These are phyloP conservation scores for Suillus subaureus DNA, from an alignment of 768 basidiomycete species.

Conservation along the genomic window DNA sequence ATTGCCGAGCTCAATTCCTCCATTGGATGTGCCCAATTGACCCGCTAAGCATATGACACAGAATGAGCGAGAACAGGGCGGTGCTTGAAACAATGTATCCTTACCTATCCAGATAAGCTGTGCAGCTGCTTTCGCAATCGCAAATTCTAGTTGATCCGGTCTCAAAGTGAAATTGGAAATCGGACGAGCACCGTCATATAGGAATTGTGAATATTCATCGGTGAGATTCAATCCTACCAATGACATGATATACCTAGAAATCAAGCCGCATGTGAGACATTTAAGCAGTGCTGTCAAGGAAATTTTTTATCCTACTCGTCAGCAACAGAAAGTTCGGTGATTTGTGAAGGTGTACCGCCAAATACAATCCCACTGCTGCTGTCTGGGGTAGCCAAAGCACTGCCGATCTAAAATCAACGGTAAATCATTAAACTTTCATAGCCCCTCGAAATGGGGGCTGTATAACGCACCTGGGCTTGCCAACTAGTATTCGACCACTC, in stretches of 20 bases:
- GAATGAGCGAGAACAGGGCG: background rate
- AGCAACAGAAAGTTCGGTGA: background rate
- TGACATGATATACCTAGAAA: constrained; percentile 6
- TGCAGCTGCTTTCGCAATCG: background rate
- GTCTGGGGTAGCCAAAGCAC: background rate
- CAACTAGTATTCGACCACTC: background rate
- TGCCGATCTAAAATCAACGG: background rate
- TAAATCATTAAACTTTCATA: background rate
- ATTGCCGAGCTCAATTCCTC: background rate
- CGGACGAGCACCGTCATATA: background rate
- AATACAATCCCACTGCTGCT: background rate
- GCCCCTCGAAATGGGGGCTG: background rate
- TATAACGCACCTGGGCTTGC: background rate
- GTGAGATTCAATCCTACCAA: background rate
- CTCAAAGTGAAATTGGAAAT: background rate
- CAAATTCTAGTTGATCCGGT: constrained; percentile 1
- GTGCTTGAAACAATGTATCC: background rate
- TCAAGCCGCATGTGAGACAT: background rate
- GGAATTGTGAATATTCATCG: background rate
- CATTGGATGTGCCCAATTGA: background rate
- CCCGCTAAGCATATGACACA: background rate
- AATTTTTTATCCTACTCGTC: background rate
- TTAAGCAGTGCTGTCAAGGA: background rate
- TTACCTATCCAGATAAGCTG: constrained; percentile 1
- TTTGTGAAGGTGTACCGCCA: background rate